phyloP scores from a whole-genome alignment of 2,329 filamentous ascomycete genomes.

The Chaetomium sp. region DNA sequence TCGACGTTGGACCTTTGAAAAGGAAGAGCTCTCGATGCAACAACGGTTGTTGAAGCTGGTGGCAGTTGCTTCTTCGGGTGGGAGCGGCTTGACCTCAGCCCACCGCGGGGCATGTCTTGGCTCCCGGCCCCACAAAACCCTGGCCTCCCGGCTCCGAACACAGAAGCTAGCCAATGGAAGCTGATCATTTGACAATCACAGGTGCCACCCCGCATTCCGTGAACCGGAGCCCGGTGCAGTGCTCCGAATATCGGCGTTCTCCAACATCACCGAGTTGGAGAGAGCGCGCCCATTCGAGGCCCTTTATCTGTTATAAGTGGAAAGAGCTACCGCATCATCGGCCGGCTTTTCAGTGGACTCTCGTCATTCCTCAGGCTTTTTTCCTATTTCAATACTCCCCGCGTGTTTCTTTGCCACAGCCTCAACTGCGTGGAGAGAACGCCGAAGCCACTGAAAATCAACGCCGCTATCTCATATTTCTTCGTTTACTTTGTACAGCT shows the following conservation, averaged over 20 bases:
- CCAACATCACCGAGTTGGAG: constrained; percentile 12
- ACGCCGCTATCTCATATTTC: background rate
- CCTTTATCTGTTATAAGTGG: constrained; percentile 11
- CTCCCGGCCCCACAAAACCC: constrained; percentile 1
- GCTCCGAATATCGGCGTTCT: constrained; percentile 30
- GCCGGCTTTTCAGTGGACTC: background rate
- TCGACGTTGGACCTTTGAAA: too few species aligned
- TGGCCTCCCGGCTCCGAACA: background rate
- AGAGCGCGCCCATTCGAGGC: background rate
- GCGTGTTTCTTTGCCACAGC: constrained; percentile 4
- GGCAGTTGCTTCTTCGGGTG: constrained; percentile 1
- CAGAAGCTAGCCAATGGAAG: constrained; percentile 24
- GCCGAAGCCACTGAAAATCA: background rate
- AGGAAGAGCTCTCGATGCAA: background rate
- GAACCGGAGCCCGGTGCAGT: constrained; percentile 26
- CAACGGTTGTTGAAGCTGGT: background rate
- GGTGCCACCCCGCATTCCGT: constrained; percentile 33
- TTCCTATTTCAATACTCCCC: background rate
- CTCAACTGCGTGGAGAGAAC: background rate
- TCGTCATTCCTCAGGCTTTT: background rate
- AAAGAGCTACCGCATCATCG: background rate
- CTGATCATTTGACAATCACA: constrained; percentile 28
- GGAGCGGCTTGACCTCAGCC: constrained; percentile 1
- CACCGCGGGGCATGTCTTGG: constrained; percentile 9
- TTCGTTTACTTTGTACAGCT: background rate